These are phyloP conservation scores for Solanum boliviense DNA, from an alignment of 257 asterid species.

Conservation along the genomic window DNA sequence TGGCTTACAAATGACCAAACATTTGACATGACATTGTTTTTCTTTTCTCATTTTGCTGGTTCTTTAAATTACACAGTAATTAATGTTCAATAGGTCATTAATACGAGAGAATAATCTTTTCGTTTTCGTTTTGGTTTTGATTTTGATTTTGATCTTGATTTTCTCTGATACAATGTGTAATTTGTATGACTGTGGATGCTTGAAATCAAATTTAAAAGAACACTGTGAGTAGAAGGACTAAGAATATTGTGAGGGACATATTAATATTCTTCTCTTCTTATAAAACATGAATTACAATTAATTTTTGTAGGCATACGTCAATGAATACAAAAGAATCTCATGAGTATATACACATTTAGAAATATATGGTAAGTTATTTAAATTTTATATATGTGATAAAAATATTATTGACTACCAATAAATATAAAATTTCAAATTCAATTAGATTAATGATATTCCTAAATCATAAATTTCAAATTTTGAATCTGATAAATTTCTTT, in stretches of 20 bases:
- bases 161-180: neutral
- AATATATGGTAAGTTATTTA: neutral
- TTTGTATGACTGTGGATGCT: neutral
- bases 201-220: neutral
- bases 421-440: neutral
- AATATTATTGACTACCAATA: neutral
- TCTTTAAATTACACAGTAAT: neutral
- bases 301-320: neutral
- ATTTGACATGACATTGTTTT: neutral
- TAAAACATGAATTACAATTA: neutral
- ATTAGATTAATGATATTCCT: neutral
- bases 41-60: neutral
- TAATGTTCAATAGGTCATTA: neutral
- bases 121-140: neutral
- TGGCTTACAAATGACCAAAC: neutral
- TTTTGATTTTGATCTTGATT: neutral
- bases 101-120: neutral
- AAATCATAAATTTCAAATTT: accelerated
- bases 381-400: neutral
- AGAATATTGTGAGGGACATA: neutral
- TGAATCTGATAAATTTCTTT: neutral
- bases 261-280: too few species aligned
- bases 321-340: neutral
- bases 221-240: neutral
- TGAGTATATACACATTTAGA: neutral